These are phyloP conservation scores for Rhexocercosporidium sp. DNA, from an alignment of 2,329 filamentous ascomycete genomes.

Conservation along the genomic window DNA sequence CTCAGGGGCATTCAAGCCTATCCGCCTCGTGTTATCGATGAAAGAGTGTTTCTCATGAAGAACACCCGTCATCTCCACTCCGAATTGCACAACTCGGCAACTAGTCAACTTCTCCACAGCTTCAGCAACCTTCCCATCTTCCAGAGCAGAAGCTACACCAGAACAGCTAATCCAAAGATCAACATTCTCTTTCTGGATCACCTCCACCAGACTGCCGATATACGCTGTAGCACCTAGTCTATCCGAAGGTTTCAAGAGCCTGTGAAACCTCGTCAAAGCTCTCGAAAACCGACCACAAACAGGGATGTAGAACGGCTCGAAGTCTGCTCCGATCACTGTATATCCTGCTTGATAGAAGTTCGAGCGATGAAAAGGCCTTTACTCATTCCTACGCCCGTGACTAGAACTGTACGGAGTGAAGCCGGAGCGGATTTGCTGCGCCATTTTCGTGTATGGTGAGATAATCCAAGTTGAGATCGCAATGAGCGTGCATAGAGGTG, in stretches of 20 bases:
- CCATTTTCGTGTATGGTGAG: conserved; percentile 12
- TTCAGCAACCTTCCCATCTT: conserved; percentile 70
- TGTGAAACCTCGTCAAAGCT: conserved; percentile 61
- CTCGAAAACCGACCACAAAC: conserved; percentile 63
- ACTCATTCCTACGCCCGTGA: conserved; percentile 75
- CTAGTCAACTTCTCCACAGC: conserved; percentile 60
- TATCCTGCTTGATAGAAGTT: conserved; percentile 68
- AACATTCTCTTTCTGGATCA: conserved; percentile 64
- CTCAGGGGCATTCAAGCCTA: conserved; percentile 59
- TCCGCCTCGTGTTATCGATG: conserved; percentile 57
- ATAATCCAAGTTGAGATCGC: conserved; percentile 14
- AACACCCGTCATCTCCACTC: conserved; percentile 56
- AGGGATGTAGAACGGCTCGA: conserved; percentile 53
- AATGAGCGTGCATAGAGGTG: conserved; percentile 22
- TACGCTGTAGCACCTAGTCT: conserved; percentile 52
- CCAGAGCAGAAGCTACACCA: conserved; percentile 65
- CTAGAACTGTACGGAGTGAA: conserved; percentile 57
- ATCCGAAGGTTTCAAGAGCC: conserved; percentile 41
- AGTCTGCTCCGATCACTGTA: conserved; percentile 74
- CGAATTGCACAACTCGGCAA: conserved; percentile 69
- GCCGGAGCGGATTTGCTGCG: background rate
- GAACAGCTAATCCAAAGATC: conserved; percentile 78
- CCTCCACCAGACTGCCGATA: conserved; percentile 58
- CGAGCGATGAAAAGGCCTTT: conserved; percentile 73
- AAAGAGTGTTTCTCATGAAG: conserved; percentile 72